Base-by-base conservation (phyloP, 768 basidiomycete genomes). In the Mycena belliarum region DNA sequence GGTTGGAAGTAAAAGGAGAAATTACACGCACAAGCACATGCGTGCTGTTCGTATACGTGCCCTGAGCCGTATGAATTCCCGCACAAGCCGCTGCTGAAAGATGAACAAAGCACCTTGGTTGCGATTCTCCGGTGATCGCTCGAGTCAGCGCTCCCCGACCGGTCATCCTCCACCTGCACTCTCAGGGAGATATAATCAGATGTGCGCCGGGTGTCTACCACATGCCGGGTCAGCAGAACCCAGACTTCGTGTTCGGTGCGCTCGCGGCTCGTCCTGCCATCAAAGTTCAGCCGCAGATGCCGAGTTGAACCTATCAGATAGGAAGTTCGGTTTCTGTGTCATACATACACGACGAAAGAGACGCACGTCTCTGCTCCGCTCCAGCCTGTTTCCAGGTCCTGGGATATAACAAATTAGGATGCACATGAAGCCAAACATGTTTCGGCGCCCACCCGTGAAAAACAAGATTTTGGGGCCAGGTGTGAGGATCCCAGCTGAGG, bases 221-320 rank as follows among this genome's bases (percentile, higher is more conserved):
- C 69, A 69, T 98, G 95, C 26, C 93, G 83, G 0, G 87, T 88
- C 2, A 98, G 78, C 2, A 95, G 79, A 9, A 95, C 65, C 91
- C 89, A 96, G 7, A 97, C 76, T 42, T 91, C 86, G 26, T 76
- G 66, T 33, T 77, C 72, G 20, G 58, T 50, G 7, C n/a, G n/a
- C n/a, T 49, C 55, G 25, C 63, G 20, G 37, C 47, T 63, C 29
- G 65, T 66, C 16, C 60, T 70, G 43, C n/a, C n/a, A n/a, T 63
- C 59, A 45, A 83, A 78, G 26, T 75, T 75, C 61, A 77, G 70
- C 54, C 68, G 77, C 16, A 81, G 69, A 61, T 76, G 69, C 52
- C 73, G 78, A 51, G 69, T 68, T 18, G 74, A 74, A 26, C 72
- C 79, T 81, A 37, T 7, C 10, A 37, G 56, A 6, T n/a, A n/a